Conservation (phyloP, 768 basidiomycete genomes). For the Calocybe gangraenosa region DNA sequence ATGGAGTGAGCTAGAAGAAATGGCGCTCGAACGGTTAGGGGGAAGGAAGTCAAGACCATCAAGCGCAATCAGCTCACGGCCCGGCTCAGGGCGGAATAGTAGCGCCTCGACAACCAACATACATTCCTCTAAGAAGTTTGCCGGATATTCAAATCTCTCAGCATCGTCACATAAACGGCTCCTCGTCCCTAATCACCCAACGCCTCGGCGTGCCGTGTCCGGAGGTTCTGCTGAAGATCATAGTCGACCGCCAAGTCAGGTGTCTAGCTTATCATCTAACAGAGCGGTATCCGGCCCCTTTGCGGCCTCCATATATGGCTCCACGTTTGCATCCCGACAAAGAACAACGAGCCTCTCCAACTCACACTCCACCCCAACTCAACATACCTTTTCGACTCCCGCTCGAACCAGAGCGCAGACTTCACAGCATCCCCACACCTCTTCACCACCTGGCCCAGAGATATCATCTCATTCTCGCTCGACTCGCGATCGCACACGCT, state of each 20-base stretch:
- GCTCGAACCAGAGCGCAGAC: conserved; percentile 41
- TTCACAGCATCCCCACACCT: conserved; percentile 30
- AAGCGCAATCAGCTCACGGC: conserved; percentile 60
- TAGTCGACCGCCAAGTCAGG: conserved; percentile 53
- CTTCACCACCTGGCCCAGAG: conserved; percentile 65
- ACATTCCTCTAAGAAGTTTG: conserved; percentile 25
- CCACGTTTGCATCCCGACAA: conserved; percentile 84
- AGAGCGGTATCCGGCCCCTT: conserved; percentile 73
- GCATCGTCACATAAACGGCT: conserved; percentile 38
- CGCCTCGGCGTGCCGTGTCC: conserved; percentile 47
- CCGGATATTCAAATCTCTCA: conserved; percentile 37
- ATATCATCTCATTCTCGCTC: conserved; percentile 49
- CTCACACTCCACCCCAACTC: conserved; percentile 29
- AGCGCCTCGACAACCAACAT: conserved; percentile 36
- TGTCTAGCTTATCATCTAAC: conserved; percentile 48
- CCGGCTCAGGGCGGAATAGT: conserved; percentile 56
- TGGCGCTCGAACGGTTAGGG: conserved; percentile 64
- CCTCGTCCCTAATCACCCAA: conserved; percentile 41
- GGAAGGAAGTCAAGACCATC: conserved; percentile 61
- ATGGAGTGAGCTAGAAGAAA: conserved; percentile 77
- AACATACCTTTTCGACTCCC: conserved; percentile 27
- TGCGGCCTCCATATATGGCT: conserved; percentile 42
- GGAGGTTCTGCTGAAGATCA: conserved; percentile 35
- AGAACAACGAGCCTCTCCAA: conserved; percentile 64
- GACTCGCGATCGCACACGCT: conserved; percentile 31